A percentile compares a stretch with the other conserved stretches of the same genome.
Conservation (phyloP, 2,329 filamentous ascomycete genomes). For the Cladosporium velox region DNA sequence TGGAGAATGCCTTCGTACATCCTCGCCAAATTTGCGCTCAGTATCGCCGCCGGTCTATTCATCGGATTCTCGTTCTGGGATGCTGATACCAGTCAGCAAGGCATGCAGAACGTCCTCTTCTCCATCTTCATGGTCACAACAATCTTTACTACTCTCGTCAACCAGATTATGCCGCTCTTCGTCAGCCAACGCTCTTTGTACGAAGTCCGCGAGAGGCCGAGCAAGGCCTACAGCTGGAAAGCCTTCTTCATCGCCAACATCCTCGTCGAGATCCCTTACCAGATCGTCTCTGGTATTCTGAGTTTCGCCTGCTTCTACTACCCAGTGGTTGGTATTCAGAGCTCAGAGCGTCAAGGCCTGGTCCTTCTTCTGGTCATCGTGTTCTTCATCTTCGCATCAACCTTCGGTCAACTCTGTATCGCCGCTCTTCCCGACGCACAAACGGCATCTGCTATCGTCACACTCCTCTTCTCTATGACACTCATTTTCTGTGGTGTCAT, state of each 20-base stretch:
- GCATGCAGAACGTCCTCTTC: slow-evolving; percentile 50
- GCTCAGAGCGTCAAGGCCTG: slow-evolving; percentile 60
- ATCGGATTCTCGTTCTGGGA: slow-evolving; percentile 50
- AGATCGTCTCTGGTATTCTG: slow-evolving; percentile 62
- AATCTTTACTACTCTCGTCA: slow-evolving; percentile 48
- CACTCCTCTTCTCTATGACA: slow-evolving; percentile 48
- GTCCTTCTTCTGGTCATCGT: slow-evolving; percentile 66
- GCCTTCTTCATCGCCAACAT: slow-evolving; percentile 73
- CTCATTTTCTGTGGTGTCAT: slow-evolving; percentile 60
- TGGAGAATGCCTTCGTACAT: slow-evolving; percentile 50
- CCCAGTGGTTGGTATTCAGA: slow-evolving; percentile 42
- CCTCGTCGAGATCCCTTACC: slow-evolving; percentile 69
- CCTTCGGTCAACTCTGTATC: slow-evolving; percentile 74
- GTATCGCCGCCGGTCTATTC: slow-evolving; percentile 53
- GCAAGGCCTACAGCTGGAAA: slow-evolving; percentile 74
- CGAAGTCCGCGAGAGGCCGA: slow-evolving; percentile 62
- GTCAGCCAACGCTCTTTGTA: slow-evolving; percentile 60
- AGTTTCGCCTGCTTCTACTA: slow-evolving; percentile 71
- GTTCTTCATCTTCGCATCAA: slow-evolving; percentile 70
- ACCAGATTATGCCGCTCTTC: slow-evolving; percentile 63
- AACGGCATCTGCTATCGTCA: slow-evolving; percentile 64
- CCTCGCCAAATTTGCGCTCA: slow-evolving; percentile 61
- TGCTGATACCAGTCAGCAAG: slow-evolving; percentile 41
- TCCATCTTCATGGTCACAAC: slow-evolving; percentile 54
- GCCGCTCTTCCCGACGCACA: slow-evolving; percentile 69